A percentile compares a stretch with the other conserved stretches of the same genome.
Evolutionary conservation across 2,329 filamentous ascomycete genomes (phyloP).

Genomic region (Fusarium sp.): DNA sequence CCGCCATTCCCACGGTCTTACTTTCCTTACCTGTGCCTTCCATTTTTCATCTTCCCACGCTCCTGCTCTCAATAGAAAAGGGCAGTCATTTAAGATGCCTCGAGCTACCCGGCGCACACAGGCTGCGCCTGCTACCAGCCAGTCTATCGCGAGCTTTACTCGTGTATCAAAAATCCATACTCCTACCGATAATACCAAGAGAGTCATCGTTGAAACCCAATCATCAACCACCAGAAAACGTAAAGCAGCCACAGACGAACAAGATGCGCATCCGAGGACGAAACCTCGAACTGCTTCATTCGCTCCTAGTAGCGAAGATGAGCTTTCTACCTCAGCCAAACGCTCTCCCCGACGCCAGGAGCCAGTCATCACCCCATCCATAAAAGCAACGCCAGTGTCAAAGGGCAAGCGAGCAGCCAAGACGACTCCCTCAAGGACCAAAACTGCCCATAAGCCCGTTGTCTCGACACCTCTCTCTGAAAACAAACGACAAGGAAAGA

Average conservation of each 20-base stretch:
- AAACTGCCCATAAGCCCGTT: slow-evolving; percentile 48
- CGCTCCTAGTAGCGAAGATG: slow-evolving; percentile 51
- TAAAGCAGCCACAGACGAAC: slow-evolving; percentile 50
- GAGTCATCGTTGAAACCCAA: slow-evolving; percentile 46
- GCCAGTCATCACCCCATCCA: slow-evolving; percentile 12
- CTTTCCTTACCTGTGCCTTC: slow-evolving; percentile 9
- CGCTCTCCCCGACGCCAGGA: slow-evolving; percentile 48
- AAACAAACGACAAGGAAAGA: slow-evolving; percentile 46
- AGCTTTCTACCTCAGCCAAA: slow-evolving; percentile 41
- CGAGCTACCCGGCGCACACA: slow-evolving; percentile 46
- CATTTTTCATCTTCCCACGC: background rate
- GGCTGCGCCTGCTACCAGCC: slow-evolving; percentile 31
- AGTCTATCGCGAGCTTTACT: slow-evolving; percentile 58
- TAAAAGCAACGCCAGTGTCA: slow-evolving; percentile 15
- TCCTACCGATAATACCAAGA: slow-evolving; percentile 50
- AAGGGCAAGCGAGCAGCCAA: slow-evolving; percentile 51
- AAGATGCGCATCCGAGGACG: slow-evolving; percentile 44
- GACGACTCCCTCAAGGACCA: slow-evolving; percentile 46
- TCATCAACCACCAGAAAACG: slow-evolving; percentile 51
- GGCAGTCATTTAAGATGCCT: slow-evolving; percentile 33
- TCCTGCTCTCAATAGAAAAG: slow-evolving; percentile 11
- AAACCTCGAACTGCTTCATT: slow-evolving; percentile 49
- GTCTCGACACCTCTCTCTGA: slow-evolving; percentile 50
- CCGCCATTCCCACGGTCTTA: background rate
- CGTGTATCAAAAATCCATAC: slow-evolving; percentile 60